Conservation (phyloP, 257 asterid genomes). For the Buddleja alternifolia region DNA sequence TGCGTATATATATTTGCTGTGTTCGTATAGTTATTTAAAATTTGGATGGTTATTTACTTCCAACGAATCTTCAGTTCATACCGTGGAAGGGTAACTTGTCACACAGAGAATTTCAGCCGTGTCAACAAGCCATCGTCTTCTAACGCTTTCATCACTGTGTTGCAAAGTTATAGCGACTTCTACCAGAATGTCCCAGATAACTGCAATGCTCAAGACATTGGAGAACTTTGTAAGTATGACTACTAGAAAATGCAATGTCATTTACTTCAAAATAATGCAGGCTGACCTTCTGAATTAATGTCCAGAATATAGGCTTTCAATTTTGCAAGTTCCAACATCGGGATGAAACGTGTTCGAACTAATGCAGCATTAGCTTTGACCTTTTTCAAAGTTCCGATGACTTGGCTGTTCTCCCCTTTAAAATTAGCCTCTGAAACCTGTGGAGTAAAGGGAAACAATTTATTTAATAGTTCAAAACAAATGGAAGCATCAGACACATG, state of each 20-base stretch:
- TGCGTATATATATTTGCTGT: too few relatives aligned
- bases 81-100: conserved; percentile 89
- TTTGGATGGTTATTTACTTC: neutral
- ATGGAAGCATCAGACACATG: neutral
- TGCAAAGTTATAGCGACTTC: conserved; percentile 71
- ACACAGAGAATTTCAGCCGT: conserved; percentile 76
- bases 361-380: conserved; percentile 74
- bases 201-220: conserved; percentile 43
- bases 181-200: conserved; percentile 77
- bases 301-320: conserved; percentile 62
- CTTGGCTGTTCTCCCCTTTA: conserved; percentile 34
- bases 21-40: neutral
- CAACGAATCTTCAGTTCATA: conserved; percentile 36
- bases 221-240: conserved; percentile 23
- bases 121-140: conserved; percentile 86
- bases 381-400: conserved; percentile 46
- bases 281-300: conserved; percentile 69
- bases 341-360: conserved; percentile 68
- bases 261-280: conserved; percentile 5
- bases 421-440: conserved; percentile 61
- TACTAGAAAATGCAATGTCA: neutral
- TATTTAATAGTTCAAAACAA: neutral
- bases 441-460: conserved; percentile 26
- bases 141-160: conserved; percentile 54
- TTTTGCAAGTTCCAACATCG: conserved; percentile 67